A percentile compares a stretch with the other conserved stretches of the same genome.
Conservation (phyloP, 805 yeast genomes). For the Starmera caribaea region DNA sequence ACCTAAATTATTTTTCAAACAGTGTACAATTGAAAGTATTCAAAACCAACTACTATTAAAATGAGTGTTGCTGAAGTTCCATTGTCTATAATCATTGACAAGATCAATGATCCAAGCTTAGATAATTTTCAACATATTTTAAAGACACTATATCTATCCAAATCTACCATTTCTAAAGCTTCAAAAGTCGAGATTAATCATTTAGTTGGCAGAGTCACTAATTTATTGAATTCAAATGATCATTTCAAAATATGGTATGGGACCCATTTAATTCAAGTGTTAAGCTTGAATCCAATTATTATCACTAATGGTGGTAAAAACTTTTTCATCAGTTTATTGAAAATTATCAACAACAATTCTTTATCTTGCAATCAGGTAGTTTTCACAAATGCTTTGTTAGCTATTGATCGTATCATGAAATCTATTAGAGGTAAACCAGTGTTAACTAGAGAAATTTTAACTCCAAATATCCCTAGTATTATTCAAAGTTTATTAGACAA, state of each 20-base stretch:
- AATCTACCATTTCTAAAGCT: constrained; percentile 27
- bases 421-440: constrained; percentile 73
- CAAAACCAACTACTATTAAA: background rate
- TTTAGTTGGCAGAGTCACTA: constrained; percentile 27
- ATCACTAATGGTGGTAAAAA: constrained; percentile 27
- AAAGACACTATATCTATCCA: constrained; percentile 13
- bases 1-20: too few relatives aligned
- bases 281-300: constrained; percentile 15
- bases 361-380: constrained; percentile 15
- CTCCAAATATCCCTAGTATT: constrained; percentile 65
- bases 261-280: constrained; percentile 19
- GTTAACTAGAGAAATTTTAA: constrained; percentile 70
- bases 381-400: constrained; percentile 21
- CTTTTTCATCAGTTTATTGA: constrained; percentile 27
- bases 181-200: constrained; percentile 41
- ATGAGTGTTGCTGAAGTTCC: constrained; percentile 16
- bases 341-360: constrained; percentile 23
- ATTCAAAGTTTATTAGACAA: constrained; percentile 43
- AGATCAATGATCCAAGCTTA: constrained; percentile 13
- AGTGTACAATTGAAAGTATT: background rate
- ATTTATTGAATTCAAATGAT: constrained; percentile 25
- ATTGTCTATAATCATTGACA: constrained; percentile 10
- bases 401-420: constrained; percentile 21
- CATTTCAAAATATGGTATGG: constrained; percentile 27
- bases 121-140: constrained; percentile 12